A percentile compares a stretch with the other conserved stretches of the same genome.
phyloP scores from a whole-genome alignment of 306 rosid genomes.

The Styphnolobium japonicum region DNA sequence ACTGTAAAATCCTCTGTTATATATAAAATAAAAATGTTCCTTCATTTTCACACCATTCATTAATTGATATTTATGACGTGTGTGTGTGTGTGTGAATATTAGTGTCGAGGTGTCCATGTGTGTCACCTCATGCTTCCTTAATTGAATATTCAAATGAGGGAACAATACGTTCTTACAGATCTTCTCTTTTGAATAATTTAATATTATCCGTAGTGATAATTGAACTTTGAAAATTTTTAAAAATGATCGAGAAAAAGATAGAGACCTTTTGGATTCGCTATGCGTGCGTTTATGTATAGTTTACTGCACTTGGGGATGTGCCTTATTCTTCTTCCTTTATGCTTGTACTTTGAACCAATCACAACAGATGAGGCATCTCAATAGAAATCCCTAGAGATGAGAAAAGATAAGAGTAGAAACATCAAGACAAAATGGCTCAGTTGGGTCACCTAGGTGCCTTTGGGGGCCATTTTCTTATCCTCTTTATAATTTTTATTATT shows the following conservation, averaged over 20 bases:
- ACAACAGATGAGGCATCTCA: neutral
- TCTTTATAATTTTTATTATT: neutral
- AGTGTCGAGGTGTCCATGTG: neutral
- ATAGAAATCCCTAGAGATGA: neutral
- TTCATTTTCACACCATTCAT: too few relatives aligned
- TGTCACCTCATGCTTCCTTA: slow-evolving; percentile 5
- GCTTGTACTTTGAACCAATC: slow-evolving; percentile 14
- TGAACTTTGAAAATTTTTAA: too few relatives aligned
- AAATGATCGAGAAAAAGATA: too few relatives aligned
- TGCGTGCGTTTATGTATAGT: neutral
- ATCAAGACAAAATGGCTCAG: slow-evolving; percentile 17
- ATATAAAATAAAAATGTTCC: too few relatives aligned
- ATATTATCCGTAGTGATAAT: too few relatives aligned
- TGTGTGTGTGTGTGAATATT: too few relatives aligned
- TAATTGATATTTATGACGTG: too few relatives aligned
- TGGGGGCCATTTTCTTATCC: slow-evolving; percentile 29
- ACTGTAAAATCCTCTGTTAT: too few relatives aligned
- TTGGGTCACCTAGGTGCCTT: neutral
- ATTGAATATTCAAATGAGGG: neutral
- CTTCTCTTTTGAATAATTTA: neutral
- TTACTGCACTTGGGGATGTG: too few relatives aligned
- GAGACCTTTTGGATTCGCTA: slow-evolving; percentile 15
- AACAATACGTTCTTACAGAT: neutral
- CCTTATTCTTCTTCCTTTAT: neutral
- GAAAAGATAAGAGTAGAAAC: slow-evolving; percentile 12